Evolutionary conservation across 148 eudicot species (phyloP).

Genomic region (Selenicereus undatus): DNA sequence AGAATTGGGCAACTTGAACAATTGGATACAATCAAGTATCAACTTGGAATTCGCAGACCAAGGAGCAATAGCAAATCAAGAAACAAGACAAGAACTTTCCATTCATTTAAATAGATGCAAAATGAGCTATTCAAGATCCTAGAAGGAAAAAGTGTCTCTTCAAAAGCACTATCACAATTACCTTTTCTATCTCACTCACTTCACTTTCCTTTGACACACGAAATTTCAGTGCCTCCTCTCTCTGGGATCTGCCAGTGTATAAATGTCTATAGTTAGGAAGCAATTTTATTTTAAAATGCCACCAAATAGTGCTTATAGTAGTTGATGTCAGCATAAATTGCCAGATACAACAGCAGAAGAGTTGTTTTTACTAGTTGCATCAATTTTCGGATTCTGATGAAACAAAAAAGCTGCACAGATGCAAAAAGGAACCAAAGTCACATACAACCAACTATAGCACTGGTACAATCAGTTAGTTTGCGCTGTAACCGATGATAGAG

Average conservation of each 20-base stretch:
- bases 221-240: conserved; percentile 88
- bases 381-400: not conserved
- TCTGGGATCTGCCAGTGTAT: conserved; percentile 54
- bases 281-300: not conserved
- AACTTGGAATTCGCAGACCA: not conserved
- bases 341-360: not conserved
- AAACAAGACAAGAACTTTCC: not conserved
- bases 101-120: not conserved
- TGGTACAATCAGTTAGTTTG: too few species aligned
- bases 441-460: too few species aligned
- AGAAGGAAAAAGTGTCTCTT: not conserved
- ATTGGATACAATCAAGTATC: not conserved
- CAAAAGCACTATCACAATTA: not conserved
- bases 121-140: not conserved
- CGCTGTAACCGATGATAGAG: too few species aligned
- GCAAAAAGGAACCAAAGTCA: not conserved
- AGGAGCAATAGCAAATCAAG: not conserved
- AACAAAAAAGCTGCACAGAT: not conserved
- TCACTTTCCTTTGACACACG: conserved; percentile 79
- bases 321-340: conserved; percentile 4
- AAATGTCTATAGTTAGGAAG: conserved; percentile 12
- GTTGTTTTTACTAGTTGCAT: not conserved
- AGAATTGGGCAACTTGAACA: not conserved
- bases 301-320: conserved; percentile 8
- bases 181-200: conserved; percentile 64